These are phyloP conservation scores for Earliella scabrosa DNA, from an alignment of 1,284 basidiomycete genomes.

Conservation along the genomic window DNA sequence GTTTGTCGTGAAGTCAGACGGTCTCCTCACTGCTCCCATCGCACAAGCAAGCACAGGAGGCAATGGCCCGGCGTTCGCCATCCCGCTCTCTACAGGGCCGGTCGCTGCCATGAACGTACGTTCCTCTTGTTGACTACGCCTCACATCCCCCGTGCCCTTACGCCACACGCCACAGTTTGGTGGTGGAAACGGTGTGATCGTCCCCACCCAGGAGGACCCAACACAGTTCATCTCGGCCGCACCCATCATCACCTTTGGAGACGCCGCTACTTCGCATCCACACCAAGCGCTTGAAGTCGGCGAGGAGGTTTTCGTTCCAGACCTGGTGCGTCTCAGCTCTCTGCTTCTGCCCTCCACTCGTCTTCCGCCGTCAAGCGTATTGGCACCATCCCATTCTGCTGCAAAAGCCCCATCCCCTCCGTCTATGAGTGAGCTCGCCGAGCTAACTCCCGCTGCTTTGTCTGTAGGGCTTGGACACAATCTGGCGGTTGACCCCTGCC, in stretches of 20 bases:
- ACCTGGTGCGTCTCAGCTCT: slow-evolving; percentile 50
- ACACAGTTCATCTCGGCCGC: slow-evolving; percentile 47
- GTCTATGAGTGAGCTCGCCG: background rate
- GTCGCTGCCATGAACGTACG: slow-evolving; percentile 62
- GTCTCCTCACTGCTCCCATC: slow-evolving; percentile 48
- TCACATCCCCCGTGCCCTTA: background rate
- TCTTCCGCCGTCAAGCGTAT: too few relatives aligned
- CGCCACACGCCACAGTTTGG: slow-evolving; percentile 46
- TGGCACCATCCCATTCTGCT: background rate
- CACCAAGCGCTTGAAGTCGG: slow-evolving; percentile 64
- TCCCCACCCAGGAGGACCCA: slow-evolving; percentile 46
- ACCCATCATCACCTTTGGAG: slow-evolving; percentile 57
- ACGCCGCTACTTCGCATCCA: slow-evolving; percentile 53
- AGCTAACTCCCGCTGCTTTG: too few relatives aligned
- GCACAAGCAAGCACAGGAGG: slow-evolving; percentile 56
- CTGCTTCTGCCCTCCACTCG: background rate
- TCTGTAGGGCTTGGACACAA: slow-evolving; percentile 69
- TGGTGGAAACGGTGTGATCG: slow-evolving; percentile 58
- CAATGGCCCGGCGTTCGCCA: slow-evolving; percentile 53
- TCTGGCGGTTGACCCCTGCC: slow-evolving; percentile 59
- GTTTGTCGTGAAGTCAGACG: slow-evolving; percentile 50
- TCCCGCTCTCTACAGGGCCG: slow-evolving; percentile 54
- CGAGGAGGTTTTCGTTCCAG: slow-evolving; percentile 63
- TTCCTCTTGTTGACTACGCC: background rate
- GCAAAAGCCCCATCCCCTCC: background rate